Conservation (phyloP, 305 asterid genomes). For the Striga hermonthica region DNA sequence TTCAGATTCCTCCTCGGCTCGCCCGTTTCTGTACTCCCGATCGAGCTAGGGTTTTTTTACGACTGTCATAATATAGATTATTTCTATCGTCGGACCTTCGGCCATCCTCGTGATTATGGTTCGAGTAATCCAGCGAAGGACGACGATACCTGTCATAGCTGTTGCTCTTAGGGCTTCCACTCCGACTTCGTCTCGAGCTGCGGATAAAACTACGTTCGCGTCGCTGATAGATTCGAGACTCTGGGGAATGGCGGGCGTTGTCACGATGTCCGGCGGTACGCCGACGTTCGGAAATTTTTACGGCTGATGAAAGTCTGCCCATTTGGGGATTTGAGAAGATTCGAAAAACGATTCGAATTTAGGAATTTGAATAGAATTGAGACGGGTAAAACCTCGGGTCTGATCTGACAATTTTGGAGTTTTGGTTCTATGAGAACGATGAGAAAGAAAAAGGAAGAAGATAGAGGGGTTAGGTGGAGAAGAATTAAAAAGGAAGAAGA, state of each 20-base stretch:
- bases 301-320: slow-evolving; percentile 61
- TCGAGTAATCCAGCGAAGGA: slow-evolving; percentile 69
- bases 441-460: too few relatives aligned
- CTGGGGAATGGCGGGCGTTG: slow-evolving; percentile 44
- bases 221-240: slow-evolving; percentile 34
- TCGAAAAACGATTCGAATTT: not conserved
- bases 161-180: slow-evolving; percentile 48
- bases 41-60: too few relatives aligned
- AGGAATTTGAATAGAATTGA: not conserved
- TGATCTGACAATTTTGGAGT: too few relatives aligned
- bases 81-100: slow-evolving; percentile 34
- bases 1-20: too few relatives aligned
- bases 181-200: slow-evolving; percentile 37
- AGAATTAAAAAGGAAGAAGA: too few relatives aligned
- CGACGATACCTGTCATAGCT: slow-evolving; percentile 52
- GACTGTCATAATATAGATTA: too few relatives aligned
- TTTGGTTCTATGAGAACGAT: too few relatives aligned
- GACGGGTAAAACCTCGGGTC: too few relatives aligned
- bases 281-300: slow-evolving; percentile 55
- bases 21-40: too few relatives aligned
- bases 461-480: too few relatives aligned
- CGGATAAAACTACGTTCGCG: not conserved
- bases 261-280: slow-evolving; percentile 31
- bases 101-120: slow-evolving; percentile 44
- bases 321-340: slow-evolving; percentile 36